These are phyloP conservation scores for Kluyveromyces lactis DNA, from an alignment of 805 yeast species.

Conservation along the genomic window DNA sequence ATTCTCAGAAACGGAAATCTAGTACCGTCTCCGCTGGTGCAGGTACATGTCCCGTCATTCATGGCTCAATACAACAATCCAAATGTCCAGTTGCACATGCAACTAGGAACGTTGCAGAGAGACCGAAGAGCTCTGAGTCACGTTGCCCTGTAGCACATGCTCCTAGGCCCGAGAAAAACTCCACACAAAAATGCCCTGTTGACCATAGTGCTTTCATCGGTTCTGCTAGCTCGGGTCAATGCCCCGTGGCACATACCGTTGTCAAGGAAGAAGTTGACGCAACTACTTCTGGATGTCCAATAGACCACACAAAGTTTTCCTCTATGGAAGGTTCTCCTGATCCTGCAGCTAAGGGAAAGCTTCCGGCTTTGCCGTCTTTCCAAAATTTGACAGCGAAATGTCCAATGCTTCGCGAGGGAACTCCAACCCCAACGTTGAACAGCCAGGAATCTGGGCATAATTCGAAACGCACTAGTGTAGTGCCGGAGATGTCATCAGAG, in stretches of 20 bases:
- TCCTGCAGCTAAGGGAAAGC: not conserved
- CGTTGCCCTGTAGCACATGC: conserved; percentile 16
- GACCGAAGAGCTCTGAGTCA: not conserved
- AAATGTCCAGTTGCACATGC: conserved; percentile 5
- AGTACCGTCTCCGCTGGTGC: not conserved
- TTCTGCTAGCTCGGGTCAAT: conserved; percentile 1
- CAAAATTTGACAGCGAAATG: conserved; percentile 21
- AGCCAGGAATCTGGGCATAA: not conserved
- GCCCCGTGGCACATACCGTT: conserved; percentile 7
- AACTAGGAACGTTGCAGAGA: not conserved
- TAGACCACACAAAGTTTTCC: conserved; percentile 8
- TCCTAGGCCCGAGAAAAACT: conserved; percentile 11
- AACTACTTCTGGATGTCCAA: conserved; percentile 11
- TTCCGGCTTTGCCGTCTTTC: conserved; percentile 18
- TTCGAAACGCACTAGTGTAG: not conserved
- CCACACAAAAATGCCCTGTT: conserved; percentile 1
- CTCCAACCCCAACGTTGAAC: conserved; percentile 10
- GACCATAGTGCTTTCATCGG: not conserved
- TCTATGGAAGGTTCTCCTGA: not conserved
- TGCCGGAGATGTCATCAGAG: conserved; percentile 6
- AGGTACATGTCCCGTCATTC: conserved; percentile 23
- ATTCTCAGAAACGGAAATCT: conserved; percentile 17
- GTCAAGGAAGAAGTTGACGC: not conserved
- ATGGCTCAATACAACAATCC: conserved; percentile 7
- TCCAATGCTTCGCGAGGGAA: conserved; percentile 18